Evolutionary conservation across 164 flowering plant species (phyloP).

Genomic region (Taxillus chinensis): DNA sequence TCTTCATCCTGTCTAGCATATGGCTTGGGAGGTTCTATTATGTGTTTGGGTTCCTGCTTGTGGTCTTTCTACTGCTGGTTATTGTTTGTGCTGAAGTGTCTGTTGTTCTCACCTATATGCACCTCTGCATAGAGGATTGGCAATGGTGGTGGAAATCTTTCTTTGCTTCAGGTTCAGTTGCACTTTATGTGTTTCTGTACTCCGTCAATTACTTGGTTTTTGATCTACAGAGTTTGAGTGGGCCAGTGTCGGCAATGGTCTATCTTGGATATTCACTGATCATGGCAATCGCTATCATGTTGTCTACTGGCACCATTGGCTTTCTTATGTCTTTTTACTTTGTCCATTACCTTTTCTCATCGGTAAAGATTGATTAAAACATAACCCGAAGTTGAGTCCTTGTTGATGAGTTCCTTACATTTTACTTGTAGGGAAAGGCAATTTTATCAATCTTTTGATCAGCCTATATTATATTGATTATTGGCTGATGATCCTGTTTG

Average conservation of each 20-base stretch:
- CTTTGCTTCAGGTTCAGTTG: neutral
- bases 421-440: no score
- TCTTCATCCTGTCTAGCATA: neutral
- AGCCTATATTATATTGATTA: no score
- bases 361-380: neutral
- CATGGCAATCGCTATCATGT: neutral
- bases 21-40: neutral
- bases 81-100: slow-evolving; percentile 1
- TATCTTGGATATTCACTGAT: neutral
- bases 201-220: neutral
- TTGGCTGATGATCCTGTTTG: no score
- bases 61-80: neutral
- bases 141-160: neutral
- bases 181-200: neutral
- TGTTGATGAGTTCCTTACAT: no score
- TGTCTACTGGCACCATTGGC: slow-evolving; percentile 1
- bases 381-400: no score
- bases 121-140: neutral
- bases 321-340: neutral
- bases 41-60: neutral
- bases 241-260: neutral
- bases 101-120: neutral
- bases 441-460: no score
- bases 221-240: neutral
- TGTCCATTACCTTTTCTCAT: neutral